A percentile compares a stretch with the other conserved stretches of the same genome.
These are phyloP conservation scores for Malus hybrid DNA, from an alignment of 331 rosid genomes.

Conservation along the genomic window DNA sequence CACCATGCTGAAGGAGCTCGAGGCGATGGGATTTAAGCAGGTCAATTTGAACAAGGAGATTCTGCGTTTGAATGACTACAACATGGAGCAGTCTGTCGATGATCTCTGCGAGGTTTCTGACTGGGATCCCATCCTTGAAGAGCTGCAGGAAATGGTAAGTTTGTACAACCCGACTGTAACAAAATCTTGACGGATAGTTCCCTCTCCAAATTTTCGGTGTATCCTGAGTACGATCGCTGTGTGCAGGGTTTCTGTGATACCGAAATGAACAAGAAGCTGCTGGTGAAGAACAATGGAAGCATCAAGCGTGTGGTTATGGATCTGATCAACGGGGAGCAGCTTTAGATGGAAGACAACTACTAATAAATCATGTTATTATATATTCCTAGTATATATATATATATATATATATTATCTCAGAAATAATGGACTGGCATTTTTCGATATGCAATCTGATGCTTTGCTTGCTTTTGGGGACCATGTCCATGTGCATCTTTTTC, in stretches of 20 bases:
- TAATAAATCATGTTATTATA: background rate
- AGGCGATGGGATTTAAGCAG: slow-evolving; percentile 78
- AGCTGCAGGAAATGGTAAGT: slow-evolving; percentile 75
- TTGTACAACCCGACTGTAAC: background rate
- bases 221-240: background rate
- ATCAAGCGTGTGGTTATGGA: slow-evolving; percentile 88
- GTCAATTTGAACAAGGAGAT: slow-evolving; percentile 69
- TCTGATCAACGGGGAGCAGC: slow-evolving; percentile 54
- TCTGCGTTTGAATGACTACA: slow-evolving; percentile 56
- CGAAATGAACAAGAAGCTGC: slow-evolving; percentile 67
- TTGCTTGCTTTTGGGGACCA: background rate
- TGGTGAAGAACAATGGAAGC: slow-evolving; percentile 84
- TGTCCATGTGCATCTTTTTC: background rate
- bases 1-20: slow-evolving; percentile 68
- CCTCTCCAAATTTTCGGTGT: background rate
- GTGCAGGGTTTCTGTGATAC: slow-evolving; percentile 70
- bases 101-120: slow-evolving; percentile 71
- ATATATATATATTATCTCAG: background rate
- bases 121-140: slow-evolving; percentile 87
- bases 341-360: slow-evolving; percentile 11
- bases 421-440: slow-evolving; percentile 12
- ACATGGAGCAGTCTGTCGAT: slow-evolving; percentile 65
- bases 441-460: background rate
- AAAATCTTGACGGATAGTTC: background rate
- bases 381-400: background rate